Evolutionary conservation across 768 basidiomycete genomes (phyloP).

Genomic region (Amanita phalloides): DNA sequence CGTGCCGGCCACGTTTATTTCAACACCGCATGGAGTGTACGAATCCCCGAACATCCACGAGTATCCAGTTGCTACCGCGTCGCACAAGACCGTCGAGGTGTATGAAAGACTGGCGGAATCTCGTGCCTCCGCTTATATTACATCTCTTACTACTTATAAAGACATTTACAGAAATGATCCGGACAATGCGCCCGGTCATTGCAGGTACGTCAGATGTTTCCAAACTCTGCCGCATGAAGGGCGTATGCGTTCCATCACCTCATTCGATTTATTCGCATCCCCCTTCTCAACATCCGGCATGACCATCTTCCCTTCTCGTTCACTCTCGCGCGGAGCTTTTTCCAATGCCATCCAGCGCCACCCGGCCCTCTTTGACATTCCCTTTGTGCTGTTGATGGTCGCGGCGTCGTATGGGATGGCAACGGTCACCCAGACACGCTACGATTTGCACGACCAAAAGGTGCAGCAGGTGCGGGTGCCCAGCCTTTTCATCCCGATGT

Average conservation of each 20-base stretch:
- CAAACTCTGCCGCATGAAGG: too few relatives aligned
- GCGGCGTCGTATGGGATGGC: constrained; percentile 78
- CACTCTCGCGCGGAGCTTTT: constrained; percentile 29
- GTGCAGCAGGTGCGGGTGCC: constrained; percentile 44
- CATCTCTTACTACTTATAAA: neutral
- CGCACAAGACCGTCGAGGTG: constrained; percentile 23
- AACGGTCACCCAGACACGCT: constrained; percentile 80
- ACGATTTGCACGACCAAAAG: constrained; percentile 80
- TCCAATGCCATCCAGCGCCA: constrained; percentile 40
- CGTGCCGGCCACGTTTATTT: too few relatives aligned
- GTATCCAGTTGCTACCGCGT: constrained; percentile 24
- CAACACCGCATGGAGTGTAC: too few relatives aligned
- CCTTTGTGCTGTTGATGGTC: constrained; percentile 81
- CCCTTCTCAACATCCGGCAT: constrained; percentile 16
- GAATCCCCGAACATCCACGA: constrained; percentile 15
- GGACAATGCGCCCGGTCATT: constrained; percentile 20
- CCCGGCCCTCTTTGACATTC: constrained; percentile 73
- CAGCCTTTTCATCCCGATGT: too few relatives aligned
- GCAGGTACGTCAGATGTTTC: neutral
- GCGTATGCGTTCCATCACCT: too few relatives aligned
- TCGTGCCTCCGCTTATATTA: neutral
- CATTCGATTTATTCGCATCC: too few relatives aligned
- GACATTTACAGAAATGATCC: constrained; percentile 17
- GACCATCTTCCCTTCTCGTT: constrained; percentile 40
- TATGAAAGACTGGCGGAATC: constrained; percentile 26